These are phyloP conservation scores for Verticillium longisporum DNA, from an alignment of 2,329 filamentous ascomycete species.

Conservation along the genomic window DNA sequence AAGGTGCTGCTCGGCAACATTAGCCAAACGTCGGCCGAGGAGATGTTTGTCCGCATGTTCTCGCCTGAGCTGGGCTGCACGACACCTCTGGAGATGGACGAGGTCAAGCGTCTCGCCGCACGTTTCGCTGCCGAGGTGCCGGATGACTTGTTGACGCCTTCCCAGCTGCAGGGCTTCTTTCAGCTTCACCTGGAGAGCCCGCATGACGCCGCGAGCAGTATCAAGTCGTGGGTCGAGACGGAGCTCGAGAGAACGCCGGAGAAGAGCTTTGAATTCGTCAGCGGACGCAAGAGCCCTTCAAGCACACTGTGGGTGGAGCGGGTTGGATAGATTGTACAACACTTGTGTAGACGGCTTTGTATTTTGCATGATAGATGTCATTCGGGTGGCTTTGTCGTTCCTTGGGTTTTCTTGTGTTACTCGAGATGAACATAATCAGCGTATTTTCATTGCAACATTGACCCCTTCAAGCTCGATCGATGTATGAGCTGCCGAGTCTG, in stretches of 20 bases:
- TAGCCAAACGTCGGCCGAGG: constrained; percentile 30
- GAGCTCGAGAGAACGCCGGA: constrained; percentile 21
- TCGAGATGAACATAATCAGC: no score
- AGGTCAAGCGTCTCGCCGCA: constrained; percentile 37
- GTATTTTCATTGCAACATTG: no score
- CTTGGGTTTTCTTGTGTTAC: no score
- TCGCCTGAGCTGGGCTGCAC: constrained; percentile 23
- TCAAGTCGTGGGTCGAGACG: constrained; percentile 27
- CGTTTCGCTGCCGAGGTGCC: constrained; percentile 49
- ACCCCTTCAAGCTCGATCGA: no score
- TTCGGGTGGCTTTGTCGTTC: no score
- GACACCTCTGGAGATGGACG: constrained; percentile 15
- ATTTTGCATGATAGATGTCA: not conserved
- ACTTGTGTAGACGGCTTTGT: not conserved
- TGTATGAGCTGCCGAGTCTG: no score
- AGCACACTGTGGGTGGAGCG: not conserved
- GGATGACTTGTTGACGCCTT: constrained; percentile 37
- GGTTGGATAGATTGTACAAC: not conserved
- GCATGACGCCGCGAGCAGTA: constrained; percentile 22
- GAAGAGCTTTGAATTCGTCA: constrained; percentile 21
- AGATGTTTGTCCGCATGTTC: constrained; percentile 42
- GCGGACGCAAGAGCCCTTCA: not conserved
- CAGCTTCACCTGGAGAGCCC: constrained; percentile 35
- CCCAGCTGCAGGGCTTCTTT: constrained; percentile 41
- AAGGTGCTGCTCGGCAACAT: constrained; percentile 51